Conservation (phyloP, 495 filamentous ascomycete species). For the Penicillium pancosmium region DNA sequence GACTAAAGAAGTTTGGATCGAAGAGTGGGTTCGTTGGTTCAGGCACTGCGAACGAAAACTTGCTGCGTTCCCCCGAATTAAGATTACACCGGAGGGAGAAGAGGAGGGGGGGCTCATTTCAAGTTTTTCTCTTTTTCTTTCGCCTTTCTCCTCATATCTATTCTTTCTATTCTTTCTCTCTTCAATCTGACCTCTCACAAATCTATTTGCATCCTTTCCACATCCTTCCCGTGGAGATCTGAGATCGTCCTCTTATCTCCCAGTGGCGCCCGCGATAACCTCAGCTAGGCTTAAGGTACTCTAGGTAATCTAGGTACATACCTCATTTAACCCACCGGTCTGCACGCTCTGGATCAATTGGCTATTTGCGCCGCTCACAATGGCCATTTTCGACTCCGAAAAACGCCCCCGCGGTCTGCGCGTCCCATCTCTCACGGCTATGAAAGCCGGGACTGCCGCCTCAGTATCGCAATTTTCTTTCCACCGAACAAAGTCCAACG, state of each 20-base stretch:
- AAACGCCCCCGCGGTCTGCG: constrained; percentile 44
- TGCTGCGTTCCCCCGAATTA: constrained; percentile 14
- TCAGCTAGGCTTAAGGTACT: neutral
- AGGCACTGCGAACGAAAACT: constrained; percentile 10
- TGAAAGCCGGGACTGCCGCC: constrained; percentile 27
- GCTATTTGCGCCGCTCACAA: constrained; percentile 9
- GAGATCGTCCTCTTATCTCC: constrained; percentile 11
- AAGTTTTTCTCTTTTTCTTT: constrained; percentile 15
- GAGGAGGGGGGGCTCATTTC: neutral
- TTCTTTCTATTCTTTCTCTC: neutral
- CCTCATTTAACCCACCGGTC: neutral
- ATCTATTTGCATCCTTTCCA: neutral
- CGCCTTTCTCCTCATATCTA: neutral
- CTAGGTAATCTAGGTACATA: no score
- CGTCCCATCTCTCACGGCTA: constrained; percentile 40
- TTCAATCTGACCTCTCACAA: neutral
- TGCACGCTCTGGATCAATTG: neutral
- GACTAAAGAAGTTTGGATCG: neutral
- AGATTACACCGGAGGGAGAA: constrained; percentile 10
- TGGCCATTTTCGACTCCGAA: constrained; percentile 46
- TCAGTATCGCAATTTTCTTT: constrained; percentile 29
- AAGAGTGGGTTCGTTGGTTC: constrained; percentile 6
- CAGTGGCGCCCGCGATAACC: constrained; percentile 7
- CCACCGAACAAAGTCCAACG: constrained; percentile 26
- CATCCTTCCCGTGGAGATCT: neutral